Conservation (phyloP, 2,329 filamentous ascomycete genomes). For the Aspergillus felis region DNA sequence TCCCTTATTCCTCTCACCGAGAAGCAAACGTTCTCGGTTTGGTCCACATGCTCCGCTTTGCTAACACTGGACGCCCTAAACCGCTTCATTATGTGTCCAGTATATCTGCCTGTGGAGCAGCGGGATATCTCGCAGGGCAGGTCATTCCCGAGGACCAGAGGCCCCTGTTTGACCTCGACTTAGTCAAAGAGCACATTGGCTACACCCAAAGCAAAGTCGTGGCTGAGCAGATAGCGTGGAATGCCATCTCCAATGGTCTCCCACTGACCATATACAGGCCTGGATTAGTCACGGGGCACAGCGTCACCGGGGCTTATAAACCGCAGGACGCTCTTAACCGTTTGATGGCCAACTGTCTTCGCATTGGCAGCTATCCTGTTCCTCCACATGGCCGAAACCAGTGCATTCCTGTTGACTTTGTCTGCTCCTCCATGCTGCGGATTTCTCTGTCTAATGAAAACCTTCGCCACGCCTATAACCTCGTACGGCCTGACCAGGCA, state of each 20-base stretch:
- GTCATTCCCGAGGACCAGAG: constrained; percentile 7
- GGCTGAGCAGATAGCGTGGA: constrained; percentile 15
- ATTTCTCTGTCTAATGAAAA: constrained; percentile 6
- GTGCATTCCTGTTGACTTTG: constrained; percentile 16
- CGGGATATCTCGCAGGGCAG: neutral
- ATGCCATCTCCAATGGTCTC: constrained; percentile 14
- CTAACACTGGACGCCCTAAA: constrained; percentile 12
- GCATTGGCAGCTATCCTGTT: constrained; percentile 10
- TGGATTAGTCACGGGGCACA: constrained; percentile 14
- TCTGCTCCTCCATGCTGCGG: constrained; percentile 9
- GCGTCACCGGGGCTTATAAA: constrained; percentile 12
- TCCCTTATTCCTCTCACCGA: constrained; percentile 10
- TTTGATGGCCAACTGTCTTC: constrained; percentile 14
- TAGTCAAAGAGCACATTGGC: constrained; percentile 8
- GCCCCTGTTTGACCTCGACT: neutral
- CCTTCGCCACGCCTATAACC: constrained; percentile 16
- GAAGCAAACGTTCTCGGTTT: constrained; percentile 8
- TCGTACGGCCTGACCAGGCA: constrained; percentile 7
- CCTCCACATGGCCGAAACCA: constrained; percentile 7
- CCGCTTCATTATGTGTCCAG: constrained; percentile 16
- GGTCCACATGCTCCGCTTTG: constrained; percentile 6
- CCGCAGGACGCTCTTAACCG: constrained; percentile 13
- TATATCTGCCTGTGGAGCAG: constrained; percentile 12
- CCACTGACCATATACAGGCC: constrained; percentile 18
- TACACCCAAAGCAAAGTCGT: constrained; percentile 20